Evolutionary conservation across 2,329 filamentous ascomycete species (phyloP).

Genomic region (Penicillium decumbens): DNA sequence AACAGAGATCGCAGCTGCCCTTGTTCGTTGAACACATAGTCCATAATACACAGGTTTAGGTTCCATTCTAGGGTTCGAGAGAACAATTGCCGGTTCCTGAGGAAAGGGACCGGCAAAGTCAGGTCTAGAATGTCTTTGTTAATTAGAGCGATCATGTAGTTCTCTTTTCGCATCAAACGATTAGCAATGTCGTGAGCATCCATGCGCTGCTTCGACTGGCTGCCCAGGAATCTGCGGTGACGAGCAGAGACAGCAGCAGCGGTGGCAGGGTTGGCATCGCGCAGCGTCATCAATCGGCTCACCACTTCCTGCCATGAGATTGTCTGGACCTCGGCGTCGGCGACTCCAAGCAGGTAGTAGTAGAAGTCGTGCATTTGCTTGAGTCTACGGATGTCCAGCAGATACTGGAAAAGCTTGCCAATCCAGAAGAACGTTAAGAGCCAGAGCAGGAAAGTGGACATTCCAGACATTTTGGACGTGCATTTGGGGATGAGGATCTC

Average conservation of each 20-base stretch:
- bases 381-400: conserved; percentile 68
- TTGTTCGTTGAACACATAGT: conserved; percentile 86
- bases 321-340: conserved; percentile 82
- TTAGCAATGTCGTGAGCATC: conserved; percentile 98
- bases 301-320: conserved; percentile 93
- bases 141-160: conserved; percentile 93
- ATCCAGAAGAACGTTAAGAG: conserved; percentile 81
- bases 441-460: conserved; percentile 77
- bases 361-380: conserved; percentile 81
- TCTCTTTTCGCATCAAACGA: conserved; percentile 90
- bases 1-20: conserved; percentile 85
- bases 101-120: conserved; percentile 76
- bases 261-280: conserved; percentile 86
- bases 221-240: conserved; percentile 63
- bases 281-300: conserved; percentile 73
- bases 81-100: conserved; percentile 74
- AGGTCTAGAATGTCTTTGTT: conserved; percentile 94
- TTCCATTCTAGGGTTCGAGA: conserved; percentile 91
- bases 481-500: conserved; percentile 69
- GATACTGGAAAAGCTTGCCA: conserved; percentile 69
- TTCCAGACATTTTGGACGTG: conserved; percentile 66
- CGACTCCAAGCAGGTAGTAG: conserved; percentile 73
- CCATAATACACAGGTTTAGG: conserved; percentile 80
- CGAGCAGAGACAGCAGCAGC: conserved; percentile 56
- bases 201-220: conserved; percentile 86